These are phyloP conservation scores for Acer negundo DNA, from an alignment of 345 rosid genomes.

Conservation along the genomic window DNA sequence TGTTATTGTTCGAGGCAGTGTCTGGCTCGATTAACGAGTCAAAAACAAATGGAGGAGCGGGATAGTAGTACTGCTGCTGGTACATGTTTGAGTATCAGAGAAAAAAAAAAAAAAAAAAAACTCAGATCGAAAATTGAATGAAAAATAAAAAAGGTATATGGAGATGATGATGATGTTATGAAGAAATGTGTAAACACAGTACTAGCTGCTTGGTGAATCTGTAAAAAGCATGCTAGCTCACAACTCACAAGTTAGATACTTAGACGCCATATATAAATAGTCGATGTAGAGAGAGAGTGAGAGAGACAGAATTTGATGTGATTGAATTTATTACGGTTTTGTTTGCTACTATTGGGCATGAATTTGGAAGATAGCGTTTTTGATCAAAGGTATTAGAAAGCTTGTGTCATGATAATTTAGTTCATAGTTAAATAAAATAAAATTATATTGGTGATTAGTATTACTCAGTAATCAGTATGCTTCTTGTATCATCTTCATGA, in stretches of 20 bases:
- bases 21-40: constrained; percentile 14
- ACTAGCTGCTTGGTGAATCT: neutral
- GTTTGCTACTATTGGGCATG: neutral
- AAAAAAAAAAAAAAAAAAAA: too few relatives aligned
- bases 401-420: too few relatives aligned
- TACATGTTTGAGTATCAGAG: constrained; percentile 9
- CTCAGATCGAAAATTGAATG: neutral
- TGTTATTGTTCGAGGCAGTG: neutral
- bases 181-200: too few relatives aligned
- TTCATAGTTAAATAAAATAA: too few relatives aligned
- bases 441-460: too few relatives aligned
- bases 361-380: too few relatives aligned
- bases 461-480: too few relatives aligned
- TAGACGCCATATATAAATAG: neutral
- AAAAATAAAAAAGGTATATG: neutral
- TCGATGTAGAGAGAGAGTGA: neutral
- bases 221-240: neutral
- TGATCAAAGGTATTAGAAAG: too few relatives aligned
- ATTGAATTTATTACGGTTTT: too few relatives aligned
- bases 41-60: neutral
- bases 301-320: neutral
- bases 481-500: too few relatives aligned
- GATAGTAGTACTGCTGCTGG: constrained; percentile 1
- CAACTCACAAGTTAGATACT: too few relatives aligned
- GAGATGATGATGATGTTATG: neutral